Evolutionary conservation across 2,329 filamentous ascomycete species (phyloP), one percentile per base, ranked within the genome.

Genomic region (Nothophaeocryptopus gaeumannii): DNA sequence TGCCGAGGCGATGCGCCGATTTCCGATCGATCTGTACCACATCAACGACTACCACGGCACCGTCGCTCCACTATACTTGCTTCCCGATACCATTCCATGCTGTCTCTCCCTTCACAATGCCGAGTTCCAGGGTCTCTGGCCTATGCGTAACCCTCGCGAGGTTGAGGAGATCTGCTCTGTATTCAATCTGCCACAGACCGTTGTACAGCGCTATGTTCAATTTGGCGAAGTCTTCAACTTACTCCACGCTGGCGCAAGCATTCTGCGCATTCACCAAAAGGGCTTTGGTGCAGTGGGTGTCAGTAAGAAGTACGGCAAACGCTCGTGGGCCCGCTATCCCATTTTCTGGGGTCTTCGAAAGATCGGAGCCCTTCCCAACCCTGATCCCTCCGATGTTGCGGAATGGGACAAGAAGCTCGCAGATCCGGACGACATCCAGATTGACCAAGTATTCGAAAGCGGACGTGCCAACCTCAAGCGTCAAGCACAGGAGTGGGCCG

Each of bases 151-250:
- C 8, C 73, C 77, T 7, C 76, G 79, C 38, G 83, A 86, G 58
- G 75, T 76, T 48, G 76, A 78, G 35, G 83, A 86, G 65, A 80
- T 86, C 3, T 84, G 81, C 63, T 74, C 75, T 3, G 81, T 85
- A 31, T 86, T 83, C 68, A 85, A 85, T 57, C 69, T 86, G 16
- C 73, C 77, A 11, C 66, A 76, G 9, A 75, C 82, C 8, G 68
- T 81, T 31, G 82, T 81, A 8, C 72, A 76, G 43, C 75, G 77
- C 36, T 85, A 85, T 62, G 78, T 85, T 7, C 83, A 86, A 55
- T 86, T 84, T 56, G 83, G 83, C 39, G 82, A 84, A 54, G 79
- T 86, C 9, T 85, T 86, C 72, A 86, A 86, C 63, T 71, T 86
- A 45, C 71, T 86, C 5, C 83, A 86, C 64, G 80, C 81, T n/a